A percentile compares a stretch with the other conserved stretches of the same genome.
Evolutionary conservation across 2,329 filamentous ascomycete genomes (phyloP).

Genomic region (Fusarium cicatricum): DNA sequence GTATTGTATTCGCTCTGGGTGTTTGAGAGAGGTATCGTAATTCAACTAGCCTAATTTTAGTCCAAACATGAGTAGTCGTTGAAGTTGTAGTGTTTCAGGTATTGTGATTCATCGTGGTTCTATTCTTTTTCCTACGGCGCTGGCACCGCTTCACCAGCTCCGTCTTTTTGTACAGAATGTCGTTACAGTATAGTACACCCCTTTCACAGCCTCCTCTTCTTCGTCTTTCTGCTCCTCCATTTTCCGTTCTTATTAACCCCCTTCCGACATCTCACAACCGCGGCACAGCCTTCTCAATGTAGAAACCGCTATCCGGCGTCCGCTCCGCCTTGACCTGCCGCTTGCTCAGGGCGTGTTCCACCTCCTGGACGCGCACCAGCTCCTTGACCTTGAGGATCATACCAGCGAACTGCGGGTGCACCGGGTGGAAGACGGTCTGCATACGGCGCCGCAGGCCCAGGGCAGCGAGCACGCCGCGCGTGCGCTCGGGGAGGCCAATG

Average conservation of each 20-base stretch:
- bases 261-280: slow-evolving; percentile 24
- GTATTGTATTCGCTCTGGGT: slow-evolving; percentile 6
- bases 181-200: slow-evolving; percentile 45
- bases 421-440: slow-evolving; percentile 89
- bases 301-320: slow-evolving; percentile 82
- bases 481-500: slow-evolving; percentile 85
- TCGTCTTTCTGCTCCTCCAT: neutral
- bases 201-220: neutral
- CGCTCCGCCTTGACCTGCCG: slow-evolving; percentile 74
- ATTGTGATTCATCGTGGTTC: slow-evolving; percentile 19
- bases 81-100: slow-evolving; percentile 2
- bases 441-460: slow-evolving; percentile 86
- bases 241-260: neutral
- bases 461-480: slow-evolving; percentile 80
- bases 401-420: slow-evolving; percentile 81
- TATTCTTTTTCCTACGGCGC: slow-evolving; percentile 6
- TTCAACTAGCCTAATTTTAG: neutral
- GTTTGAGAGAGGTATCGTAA: neutral
- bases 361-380: slow-evolving; percentile 83
- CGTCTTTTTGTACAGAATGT: slow-evolving; percentile 38
- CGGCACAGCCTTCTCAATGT: slow-evolving; percentile 68
- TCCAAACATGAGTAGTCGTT: neutral
- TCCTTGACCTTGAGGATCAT: slow-evolving; percentile 97
- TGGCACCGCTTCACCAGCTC: slow-evolving; percentile 2
- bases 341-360: slow-evolving; percentile 69